Conservation (phyloP, 495 filamentous ascomycete genomes). For the Clavariopsis aquatica region DNA sequence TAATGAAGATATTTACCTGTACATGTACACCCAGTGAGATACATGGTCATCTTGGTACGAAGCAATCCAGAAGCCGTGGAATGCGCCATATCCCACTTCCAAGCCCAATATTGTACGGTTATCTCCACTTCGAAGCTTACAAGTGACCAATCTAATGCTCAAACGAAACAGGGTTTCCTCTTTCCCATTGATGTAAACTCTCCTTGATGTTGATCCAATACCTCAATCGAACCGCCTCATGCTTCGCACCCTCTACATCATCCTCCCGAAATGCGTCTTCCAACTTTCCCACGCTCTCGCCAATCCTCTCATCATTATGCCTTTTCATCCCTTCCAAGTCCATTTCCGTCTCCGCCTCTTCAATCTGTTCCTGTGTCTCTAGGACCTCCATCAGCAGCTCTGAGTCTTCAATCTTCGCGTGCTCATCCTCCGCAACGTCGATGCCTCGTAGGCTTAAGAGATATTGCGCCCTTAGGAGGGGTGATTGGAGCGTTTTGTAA, state of each 20-base stretch:
- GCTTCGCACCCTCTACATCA: constrained; percentile 65
- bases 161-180: constrained; percentile 55
- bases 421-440: constrained; percentile 77
- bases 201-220: constrained; percentile 92
- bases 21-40: neutral
- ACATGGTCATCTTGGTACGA: neutral
- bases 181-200: constrained; percentile 80
- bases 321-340: constrained; percentile 61
- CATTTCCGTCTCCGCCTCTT: constrained; percentile 67
- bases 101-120: neutral
- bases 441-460: constrained; percentile 69
- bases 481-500: constrained; percentile 76
- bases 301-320: constrained; percentile 69
- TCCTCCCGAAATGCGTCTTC: constrained; percentile 64
- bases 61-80: neutral
- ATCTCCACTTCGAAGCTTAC: neutral
- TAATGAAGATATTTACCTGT: neutral
- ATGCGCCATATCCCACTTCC: neutral
- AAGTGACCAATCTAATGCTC: constrained; percentile 21
- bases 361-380: constrained; percentile 82
- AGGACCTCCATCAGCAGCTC: constrained; percentile 84
- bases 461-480: constrained; percentile 81
- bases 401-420: constrained; percentile 62
- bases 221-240: constrained; percentile 72
- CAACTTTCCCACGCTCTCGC: constrained; percentile 58